Conservation (phyloP, 495 filamentous ascomycete species). For the Tuber brumale region DNA sequence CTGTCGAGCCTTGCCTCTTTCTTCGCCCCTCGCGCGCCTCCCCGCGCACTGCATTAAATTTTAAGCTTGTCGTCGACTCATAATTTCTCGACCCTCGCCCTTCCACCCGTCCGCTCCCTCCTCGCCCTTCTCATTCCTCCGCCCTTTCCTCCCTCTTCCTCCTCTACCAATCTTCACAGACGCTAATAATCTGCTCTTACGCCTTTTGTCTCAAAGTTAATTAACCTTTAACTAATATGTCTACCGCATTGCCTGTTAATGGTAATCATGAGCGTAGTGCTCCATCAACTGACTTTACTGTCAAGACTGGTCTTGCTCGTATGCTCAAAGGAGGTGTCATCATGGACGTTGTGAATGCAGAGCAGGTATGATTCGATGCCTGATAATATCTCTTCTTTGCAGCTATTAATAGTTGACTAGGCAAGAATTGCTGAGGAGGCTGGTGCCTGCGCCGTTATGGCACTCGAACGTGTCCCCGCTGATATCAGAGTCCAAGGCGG, state of each 20-base stretch:
- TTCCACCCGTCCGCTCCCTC: background rate
- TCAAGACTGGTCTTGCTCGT: constrained; percentile 90
- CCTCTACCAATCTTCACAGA: background rate
- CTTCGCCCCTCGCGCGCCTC: background rate
- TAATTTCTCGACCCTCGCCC: background rate
- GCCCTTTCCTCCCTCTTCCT: background rate
- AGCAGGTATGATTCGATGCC: constrained; percentile 56
- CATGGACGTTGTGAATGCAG: constrained; percentile 95
- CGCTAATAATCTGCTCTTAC: background rate
- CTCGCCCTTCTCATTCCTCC: background rate
- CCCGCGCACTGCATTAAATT: background rate
- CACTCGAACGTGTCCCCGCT: constrained; percentile 92
- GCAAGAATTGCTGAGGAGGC: constrained; percentile 96
- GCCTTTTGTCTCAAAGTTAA: background rate
- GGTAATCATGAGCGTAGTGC: constrained; percentile 41
- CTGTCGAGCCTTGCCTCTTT: background rate
- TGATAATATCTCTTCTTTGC: background rate
- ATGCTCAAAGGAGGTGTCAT: constrained; percentile 99
- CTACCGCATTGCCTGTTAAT: constrained; percentile 36
- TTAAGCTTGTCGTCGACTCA: background rate
- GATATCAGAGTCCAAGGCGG: constrained; percentile 90
- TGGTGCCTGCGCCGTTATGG: constrained; percentile 95
- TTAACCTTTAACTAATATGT: background rate
- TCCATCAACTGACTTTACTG: constrained; percentile 51
- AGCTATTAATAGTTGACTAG: constrained; percentile 42